Conservation (phyloP, 768 basidiomycete species). For the Rhizopogon vesiculosus region DNA sequence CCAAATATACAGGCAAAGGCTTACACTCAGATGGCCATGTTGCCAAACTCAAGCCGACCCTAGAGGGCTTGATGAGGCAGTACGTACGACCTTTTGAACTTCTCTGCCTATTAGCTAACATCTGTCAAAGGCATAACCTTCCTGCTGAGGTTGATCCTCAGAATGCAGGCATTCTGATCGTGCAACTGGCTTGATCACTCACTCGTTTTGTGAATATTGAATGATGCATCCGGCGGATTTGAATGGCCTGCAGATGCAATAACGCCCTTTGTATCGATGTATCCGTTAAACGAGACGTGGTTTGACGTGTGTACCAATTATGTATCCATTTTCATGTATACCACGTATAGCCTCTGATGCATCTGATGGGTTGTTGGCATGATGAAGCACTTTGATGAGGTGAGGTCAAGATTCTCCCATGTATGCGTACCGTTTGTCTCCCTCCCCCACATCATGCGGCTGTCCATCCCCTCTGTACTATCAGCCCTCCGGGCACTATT, state of each 20-base stretch:
- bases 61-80: slow-evolving; percentile 84
- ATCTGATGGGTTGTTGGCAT: not conserved
- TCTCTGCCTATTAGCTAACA: not conserved
- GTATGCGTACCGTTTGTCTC: too few relatives aligned
- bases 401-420: not conserved
- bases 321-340: not conserved
- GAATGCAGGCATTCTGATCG: slow-evolving; percentile 83
- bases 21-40: slow-evolving; percentile 72
- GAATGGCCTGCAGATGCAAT: not conserved
- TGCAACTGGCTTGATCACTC: slow-evolving; percentile 33
- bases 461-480: not conserved
- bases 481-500: not conserved
- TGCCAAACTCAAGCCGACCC: slow-evolving; percentile 89
- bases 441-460: not conserved
- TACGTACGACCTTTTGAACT: slow-evolving; percentile 24
- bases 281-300: too few relatives aligned
- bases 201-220: not conserved
- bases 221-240: not conserved
- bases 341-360: not conserved
- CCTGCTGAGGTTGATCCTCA: slow-evolving; percentile 70
- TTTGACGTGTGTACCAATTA: not conserved
- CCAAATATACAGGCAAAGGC: slow-evolving; percentile 60
- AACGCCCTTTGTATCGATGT: not conserved
- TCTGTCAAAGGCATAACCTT: slow-evolving; percentile 56
- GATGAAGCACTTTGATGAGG: not conserved